Conservation (phyloP, 2,329 filamentous ascomycete species). For the Venturia asperata region DNA sequence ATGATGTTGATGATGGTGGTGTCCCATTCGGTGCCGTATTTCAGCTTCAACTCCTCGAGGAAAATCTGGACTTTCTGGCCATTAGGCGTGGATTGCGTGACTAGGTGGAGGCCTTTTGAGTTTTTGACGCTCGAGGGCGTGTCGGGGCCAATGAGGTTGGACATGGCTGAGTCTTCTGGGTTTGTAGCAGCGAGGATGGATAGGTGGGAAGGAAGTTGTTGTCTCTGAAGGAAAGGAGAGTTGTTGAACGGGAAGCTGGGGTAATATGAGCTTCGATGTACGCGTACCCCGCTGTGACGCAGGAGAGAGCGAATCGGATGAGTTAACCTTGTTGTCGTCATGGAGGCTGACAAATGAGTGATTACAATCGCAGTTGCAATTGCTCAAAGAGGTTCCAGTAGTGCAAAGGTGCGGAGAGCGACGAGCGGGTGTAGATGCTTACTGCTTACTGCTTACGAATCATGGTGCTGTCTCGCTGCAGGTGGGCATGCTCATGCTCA, state of each 20-base stretch:
- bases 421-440: too few relatives aligned
- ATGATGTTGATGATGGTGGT: slow-evolving; percentile 40
- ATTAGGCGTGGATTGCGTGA: slow-evolving; percentile 47
- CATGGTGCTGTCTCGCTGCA: too few relatives aligned
- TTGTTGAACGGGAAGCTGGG: background rate
- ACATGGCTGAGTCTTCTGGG: slow-evolving; percentile 25
- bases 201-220: background rate
- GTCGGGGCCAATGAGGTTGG: slow-evolving; percentile 39
- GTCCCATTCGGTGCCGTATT: slow-evolving; percentile 48
- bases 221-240: background rate
- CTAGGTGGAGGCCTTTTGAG: slow-evolving; percentile 46
- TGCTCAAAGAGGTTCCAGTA: background rate
- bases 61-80: slow-evolving; percentile 52
- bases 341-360: background rate
- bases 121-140: slow-evolving; percentile 42
- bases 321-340: background rate
- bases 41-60: slow-evolving; percentile 60
- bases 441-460: too few relatives aligned
- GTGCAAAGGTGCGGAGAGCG: too few relatives aligned
- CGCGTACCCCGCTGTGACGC: background rate
- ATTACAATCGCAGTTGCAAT: background rate
- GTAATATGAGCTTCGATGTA: background rate
- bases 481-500: too few relatives aligned
- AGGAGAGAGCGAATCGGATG: slow-evolving; percentile 5
- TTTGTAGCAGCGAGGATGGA: background rate